These are phyloP conservation scores for Heterobasidion occidentale DNA, from an alignment of 1,284 basidiomycete species.

Conservation along the genomic window DNA sequence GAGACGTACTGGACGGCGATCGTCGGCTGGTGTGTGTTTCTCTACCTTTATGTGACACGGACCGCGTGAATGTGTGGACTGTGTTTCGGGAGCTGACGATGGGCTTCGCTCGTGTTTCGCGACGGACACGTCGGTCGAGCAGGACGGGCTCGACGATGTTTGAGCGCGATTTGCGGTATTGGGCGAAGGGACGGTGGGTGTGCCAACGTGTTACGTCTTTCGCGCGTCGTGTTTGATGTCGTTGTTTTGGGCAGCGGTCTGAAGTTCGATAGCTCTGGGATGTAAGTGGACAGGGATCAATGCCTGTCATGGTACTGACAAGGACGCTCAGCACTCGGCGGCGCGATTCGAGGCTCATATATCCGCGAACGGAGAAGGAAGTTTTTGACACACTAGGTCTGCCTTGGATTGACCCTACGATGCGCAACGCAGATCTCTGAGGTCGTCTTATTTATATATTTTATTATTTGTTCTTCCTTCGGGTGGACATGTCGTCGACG, in stretches of 20 bases:
- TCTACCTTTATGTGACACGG: too few relatives aligned
- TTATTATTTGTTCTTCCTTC: too few relatives aligned
- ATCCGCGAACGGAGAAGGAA: constrained; percentile 57
- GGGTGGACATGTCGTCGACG: too few relatives aligned
- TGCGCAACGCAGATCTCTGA: constrained; percentile 59
- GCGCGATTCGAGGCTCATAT: constrained; percentile 51
- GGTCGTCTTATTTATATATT: neutral
- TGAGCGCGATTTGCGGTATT: constrained; percentile 66
- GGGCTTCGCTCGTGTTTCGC: neutral
- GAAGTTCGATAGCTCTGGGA: constrained; percentile 75
- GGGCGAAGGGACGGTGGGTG: constrained; percentile 54
- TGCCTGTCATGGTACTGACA: neutral
- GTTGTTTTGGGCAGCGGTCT: constrained; percentile 39
- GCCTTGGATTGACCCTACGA: constrained; percentile 59
- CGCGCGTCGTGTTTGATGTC: constrained; percentile 1
- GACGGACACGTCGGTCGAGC: neutral
- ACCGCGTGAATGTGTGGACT: neutral
- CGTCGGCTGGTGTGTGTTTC: constrained; percentile 55
- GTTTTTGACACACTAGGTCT: constrained; percentile 63
- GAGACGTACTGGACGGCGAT: constrained; percentile 73
- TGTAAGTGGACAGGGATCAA: constrained; percentile 36
- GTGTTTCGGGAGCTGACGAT: neutral
- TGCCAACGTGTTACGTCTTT: neutral
- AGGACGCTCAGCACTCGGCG: constrained; percentile 41
- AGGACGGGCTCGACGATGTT: constrained; percentile 82